Evolutionary conservation across 495 filamentous ascomycete genomes (phyloP).

Genomic region (Penicillium roqueforti): DNA sequence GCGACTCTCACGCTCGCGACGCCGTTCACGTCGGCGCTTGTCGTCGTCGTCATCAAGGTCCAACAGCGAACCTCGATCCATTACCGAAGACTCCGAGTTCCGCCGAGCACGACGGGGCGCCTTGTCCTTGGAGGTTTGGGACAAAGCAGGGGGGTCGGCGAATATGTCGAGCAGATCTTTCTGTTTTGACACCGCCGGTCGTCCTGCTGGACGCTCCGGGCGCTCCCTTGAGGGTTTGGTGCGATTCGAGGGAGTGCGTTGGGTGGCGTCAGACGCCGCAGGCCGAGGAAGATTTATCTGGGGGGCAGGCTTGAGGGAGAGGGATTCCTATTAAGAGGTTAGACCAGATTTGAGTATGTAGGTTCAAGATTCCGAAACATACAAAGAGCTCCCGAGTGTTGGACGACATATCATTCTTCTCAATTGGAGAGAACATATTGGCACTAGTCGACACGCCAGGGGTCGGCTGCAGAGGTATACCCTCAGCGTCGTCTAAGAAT

Average conservation of each 20-base stretch:
- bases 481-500: conserved; percentile 73
- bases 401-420: conserved; percentile 51
- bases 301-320: conserved; percentile 36
- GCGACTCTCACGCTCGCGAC: conserved; percentile 64
- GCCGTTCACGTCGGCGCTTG: conserved; percentile 64
- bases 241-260: conserved; percentile 24
- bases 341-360: not conserved
- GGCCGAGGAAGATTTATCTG: conserved; percentile 41
- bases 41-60: conserved; percentile 70
- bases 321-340: conserved; percentile 34
- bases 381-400: conserved; percentile 88
- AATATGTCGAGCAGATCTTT: conserved; percentile 54
- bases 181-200: conserved; percentile 22
- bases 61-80: conserved; percentile 56
- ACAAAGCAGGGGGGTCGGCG: conserved; percentile 48
- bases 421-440: conserved; percentile 55
- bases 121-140: conserved; percentile 27
- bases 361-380: conserved; percentile 38
- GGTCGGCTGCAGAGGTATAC: conserved; percentile 46
- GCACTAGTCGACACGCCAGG: conserved; percentile 36
- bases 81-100: conserved; percentile 91
- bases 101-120: conserved; percentile 61
- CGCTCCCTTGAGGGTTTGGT: conserved; percentile 33
- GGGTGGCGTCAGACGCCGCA: conserved; percentile 35
- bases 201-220: conserved; percentile 27